These are phyloP conservation scores for Hymenoscyphus albidus DNA, from an alignment of 2,329 filamentous ascomycete genomes.

Conservation along the genomic window DNA sequence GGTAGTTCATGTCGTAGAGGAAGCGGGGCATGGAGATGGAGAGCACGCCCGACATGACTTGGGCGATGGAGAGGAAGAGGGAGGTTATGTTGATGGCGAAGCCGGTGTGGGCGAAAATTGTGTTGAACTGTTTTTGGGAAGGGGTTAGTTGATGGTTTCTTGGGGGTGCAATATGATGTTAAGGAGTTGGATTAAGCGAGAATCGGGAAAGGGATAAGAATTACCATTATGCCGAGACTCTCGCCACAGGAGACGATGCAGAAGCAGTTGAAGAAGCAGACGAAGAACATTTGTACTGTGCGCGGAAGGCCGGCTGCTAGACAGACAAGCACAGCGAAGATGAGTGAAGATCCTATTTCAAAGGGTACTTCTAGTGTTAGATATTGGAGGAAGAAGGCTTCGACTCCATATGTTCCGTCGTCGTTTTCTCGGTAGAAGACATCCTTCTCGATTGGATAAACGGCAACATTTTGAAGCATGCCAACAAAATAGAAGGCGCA, in stretches of 20 bases:
- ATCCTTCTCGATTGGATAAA: conserved; percentile 68
- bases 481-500: conserved; percentile 70
- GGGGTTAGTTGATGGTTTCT: background rate
- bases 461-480: conserved; percentile 74
- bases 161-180: background rate
- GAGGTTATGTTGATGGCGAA: conserved; percentile 73
- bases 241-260: conserved; percentile 72
- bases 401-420: conserved; percentile 67
- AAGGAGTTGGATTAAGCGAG: background rate
- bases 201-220: background rate
- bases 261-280: conserved; percentile 65
- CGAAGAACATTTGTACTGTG: conserved; percentile 62
- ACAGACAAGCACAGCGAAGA: conserved; percentile 62
- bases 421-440: conserved; percentile 76
- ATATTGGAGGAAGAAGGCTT: conserved; percentile 69
- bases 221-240: conserved; percentile 64
- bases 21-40: conserved; percentile 65
- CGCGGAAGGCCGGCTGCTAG: conserved; percentile 63
- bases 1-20: conserved; percentile 65
- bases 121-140: conserved; percentile 55
- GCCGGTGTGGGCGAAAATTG: conserved; percentile 68
- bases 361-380: conserved; percentile 68
- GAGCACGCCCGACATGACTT: conserved; percentile 68
- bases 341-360: conserved; percentile 59
- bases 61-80: conserved; percentile 65